phyloP scores from a whole-genome alignment of 208 protist genomes.

The Wallacemonas collosoma region DNA sequence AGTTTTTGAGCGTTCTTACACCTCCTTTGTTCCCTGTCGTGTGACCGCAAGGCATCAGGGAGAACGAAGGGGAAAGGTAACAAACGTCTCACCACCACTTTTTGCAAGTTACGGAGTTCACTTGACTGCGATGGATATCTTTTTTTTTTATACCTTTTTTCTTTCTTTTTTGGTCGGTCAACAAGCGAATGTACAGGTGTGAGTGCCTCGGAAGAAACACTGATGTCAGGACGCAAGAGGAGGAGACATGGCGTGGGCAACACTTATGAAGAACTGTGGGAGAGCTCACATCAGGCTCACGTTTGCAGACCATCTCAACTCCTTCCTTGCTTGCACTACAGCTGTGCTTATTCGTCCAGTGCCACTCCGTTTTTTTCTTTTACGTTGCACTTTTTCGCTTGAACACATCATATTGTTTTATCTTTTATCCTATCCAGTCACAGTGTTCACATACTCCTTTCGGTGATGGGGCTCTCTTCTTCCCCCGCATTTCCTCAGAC shows the following conservation, averaged over 20 bases:
- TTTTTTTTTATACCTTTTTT: background rate
- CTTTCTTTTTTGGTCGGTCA: background rate
- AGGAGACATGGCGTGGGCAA: too few relatives aligned
- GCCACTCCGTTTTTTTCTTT: background rate
- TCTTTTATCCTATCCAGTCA: slow-evolving; percentile 2
- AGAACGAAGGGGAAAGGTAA: slow-evolving; percentile 26
- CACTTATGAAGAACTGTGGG: too few relatives aligned
- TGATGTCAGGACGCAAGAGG: too few relatives aligned
- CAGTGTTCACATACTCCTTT: slow-evolving; percentile 8
- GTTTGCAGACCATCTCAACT: too few relatives aligned
- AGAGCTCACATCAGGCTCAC: too few relatives aligned
- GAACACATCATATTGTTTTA: background rate
- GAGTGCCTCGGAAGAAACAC: too few relatives aligned
- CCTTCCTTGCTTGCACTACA: too few relatives aligned
- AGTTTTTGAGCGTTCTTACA: slow-evolving; percentile 25
- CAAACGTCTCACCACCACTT: slow-evolving; percentile 65
- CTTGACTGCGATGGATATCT: slow-evolving; percentile 7
- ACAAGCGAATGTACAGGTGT: background rate
- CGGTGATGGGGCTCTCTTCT: slow-evolving; percentile 69
- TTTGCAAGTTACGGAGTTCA: slow-evolving; percentile 32
- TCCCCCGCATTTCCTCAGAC: slow-evolving; percentile 46
- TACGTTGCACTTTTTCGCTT: background rate
- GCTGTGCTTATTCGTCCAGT: background rate
- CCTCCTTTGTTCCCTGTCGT: slow-evolving; percentile 31
- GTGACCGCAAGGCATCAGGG: slow-evolving; percentile 27